A percentile compares a stretch with the other conserved stretches of the same genome.
Evolutionary conservation across 2,329 filamentous ascomycete genomes (phyloP).

Genomic region (Neospermospora avenae): DNA sequence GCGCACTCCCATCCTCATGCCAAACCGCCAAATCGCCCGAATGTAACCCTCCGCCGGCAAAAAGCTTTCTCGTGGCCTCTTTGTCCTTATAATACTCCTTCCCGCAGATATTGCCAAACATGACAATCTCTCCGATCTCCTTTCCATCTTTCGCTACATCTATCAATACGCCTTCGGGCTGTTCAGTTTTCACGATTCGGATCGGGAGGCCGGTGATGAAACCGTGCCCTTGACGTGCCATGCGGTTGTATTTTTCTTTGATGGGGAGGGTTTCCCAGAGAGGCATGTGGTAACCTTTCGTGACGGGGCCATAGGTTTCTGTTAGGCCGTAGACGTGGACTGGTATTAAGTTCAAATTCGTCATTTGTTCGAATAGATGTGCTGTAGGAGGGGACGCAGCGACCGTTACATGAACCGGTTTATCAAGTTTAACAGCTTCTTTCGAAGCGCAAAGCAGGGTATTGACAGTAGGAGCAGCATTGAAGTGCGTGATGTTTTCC

Average conservation of each 20-base stretch:
- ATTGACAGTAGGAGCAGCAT: slow-evolving; percentile 93
- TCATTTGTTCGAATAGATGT: slow-evolving; percentile 91
- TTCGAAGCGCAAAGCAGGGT: slow-evolving; percentile 81
- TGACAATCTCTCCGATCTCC: slow-evolving; percentile 82
- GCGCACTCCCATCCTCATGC: slow-evolving; percentile 85
- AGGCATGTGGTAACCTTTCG: slow-evolving; percentile 85
- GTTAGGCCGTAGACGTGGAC: slow-evolving; percentile 90
- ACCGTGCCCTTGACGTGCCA: slow-evolving; percentile 93
- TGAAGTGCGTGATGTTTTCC: slow-evolving; percentile 90
- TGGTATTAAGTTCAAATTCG: slow-evolving; percentile 72
- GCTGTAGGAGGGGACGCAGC: slow-evolving; percentile 88
- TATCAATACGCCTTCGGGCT: slow-evolving; percentile 61
- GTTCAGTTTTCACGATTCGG: slow-evolving; percentile 77
- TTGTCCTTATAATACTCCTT: slow-evolving; percentile 90
- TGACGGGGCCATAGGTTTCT: slow-evolving; percentile 93
- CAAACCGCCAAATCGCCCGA: slow-evolving; percentile 91
- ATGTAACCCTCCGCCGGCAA: slow-evolving; percentile 81
- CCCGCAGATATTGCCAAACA: slow-evolving; percentile 86
- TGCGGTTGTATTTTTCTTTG: slow-evolving; percentile 78
- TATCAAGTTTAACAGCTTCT: slow-evolving; percentile 66
- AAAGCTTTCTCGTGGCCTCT: slow-evolving; percentile 81
- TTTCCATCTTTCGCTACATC: slow-evolving; percentile 68
- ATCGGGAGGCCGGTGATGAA: slow-evolving; percentile 80
- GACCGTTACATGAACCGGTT: slow-evolving; percentile 81
- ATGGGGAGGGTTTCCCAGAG: slow-evolving; percentile 72